Evolutionary conservation across 75 land plant species (phyloP).

Genomic region (Cryptomeria japonica): DNA sequence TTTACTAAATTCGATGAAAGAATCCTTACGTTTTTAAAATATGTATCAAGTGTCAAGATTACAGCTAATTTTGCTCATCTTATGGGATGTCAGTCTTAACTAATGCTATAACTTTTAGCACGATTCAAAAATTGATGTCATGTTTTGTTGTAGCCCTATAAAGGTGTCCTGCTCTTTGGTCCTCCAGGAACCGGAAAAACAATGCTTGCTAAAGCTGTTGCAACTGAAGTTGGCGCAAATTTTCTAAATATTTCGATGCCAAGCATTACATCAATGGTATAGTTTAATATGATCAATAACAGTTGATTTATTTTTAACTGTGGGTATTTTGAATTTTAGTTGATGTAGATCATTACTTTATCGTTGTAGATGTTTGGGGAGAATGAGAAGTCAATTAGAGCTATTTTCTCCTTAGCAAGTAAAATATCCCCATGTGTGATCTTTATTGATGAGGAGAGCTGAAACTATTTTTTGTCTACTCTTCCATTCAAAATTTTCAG

Average conservation of each 20-base stretch:
- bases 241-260: conserved; percentile 37
- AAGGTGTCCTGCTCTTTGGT: conserved; percentile 31
- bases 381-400: conserved; percentile 86
- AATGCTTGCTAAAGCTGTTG: conserved; percentile 40
- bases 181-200: conserved; percentile 38
- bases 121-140: no score
- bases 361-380: conserved; percentile 82
- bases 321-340: not conserved
- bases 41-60: no score
- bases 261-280: conserved; percentile 25
- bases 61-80: no score
- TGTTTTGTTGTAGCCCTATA: conserved; percentile 28
- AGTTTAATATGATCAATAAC: not conserved
- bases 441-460: conserved; percentile 86
- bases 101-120: no score
- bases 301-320: not conserved
- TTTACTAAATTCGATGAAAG: not conserved
- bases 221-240: conserved; percentile 37
- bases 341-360: not conserved
- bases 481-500: not conserved
- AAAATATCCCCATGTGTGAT: conserved; percentile 88
- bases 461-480: not conserved
- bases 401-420: conserved; percentile 84
- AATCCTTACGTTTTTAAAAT: no score
- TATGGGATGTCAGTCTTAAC: no score